phyloP scores from a whole-genome alignment of 148 eudicot species.

The Chenopodium formosanum region DNA sequence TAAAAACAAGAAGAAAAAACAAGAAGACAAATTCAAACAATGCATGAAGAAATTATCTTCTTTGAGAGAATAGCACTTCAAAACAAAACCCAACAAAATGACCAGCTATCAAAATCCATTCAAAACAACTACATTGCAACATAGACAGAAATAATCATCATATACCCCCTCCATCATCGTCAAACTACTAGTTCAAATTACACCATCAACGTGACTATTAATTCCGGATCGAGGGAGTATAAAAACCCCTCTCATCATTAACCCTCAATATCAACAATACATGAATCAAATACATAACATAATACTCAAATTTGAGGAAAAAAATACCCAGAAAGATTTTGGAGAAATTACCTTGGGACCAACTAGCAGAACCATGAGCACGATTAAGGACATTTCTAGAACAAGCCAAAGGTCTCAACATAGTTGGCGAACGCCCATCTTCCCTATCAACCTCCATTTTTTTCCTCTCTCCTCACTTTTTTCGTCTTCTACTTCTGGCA shows the following conservation, averaged over 20 bases:
- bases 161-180: no score
- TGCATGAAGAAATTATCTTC: neutral
- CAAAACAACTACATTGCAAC: no score
- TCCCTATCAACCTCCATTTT: conserved; percentile 13
- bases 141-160: no score
- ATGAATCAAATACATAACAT: neutral
- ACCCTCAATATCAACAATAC: neutral
- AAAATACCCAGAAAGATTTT: no score
- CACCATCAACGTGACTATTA: neutral
- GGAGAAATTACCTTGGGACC: conserved; percentile 65
- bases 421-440: conserved; percentile 71
- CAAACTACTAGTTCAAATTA: neutral
- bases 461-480: neutral
- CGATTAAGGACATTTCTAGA: conserved; percentile 58
- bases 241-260: neutral
- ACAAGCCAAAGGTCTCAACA: conserved; percentile 70
- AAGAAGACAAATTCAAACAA: neutral
- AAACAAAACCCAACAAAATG: no score
- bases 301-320: neutral
- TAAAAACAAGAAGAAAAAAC: no score
- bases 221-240: no score
- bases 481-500: neutral
- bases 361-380: conserved; percentile 89
- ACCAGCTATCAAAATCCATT: no score
- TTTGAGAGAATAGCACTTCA: neutral